phyloP scores from a whole-genome alignment of 1,284 basidiomycete genomes.

The Ceratobasidium papillatum region DNA sequence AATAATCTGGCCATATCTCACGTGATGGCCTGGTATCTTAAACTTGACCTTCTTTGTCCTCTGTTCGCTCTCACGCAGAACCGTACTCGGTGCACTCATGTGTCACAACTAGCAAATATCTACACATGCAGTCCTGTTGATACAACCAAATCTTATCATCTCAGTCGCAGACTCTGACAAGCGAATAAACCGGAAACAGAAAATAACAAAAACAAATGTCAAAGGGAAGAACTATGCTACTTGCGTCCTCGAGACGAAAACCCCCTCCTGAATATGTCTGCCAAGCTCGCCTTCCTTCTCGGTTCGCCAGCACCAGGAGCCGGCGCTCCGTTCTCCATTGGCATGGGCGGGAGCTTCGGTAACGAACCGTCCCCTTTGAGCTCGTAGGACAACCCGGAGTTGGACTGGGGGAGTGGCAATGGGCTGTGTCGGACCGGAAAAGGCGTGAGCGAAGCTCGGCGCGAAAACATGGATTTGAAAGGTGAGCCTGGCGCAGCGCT shows the following conservation, averaged over 20 bases:
- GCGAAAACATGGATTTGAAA: conserved; percentile 37
- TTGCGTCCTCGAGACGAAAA: conserved; percentile 26
- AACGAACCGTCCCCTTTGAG: conserved; percentile 27
- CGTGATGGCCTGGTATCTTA: neutral
- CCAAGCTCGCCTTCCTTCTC: conserved; percentile 29
- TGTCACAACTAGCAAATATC: conserved; percentile 16
- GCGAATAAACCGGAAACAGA: conserved; percentile 2
- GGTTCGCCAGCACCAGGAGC: conserved; percentile 8
- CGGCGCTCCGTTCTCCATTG: conserved; percentile 23
- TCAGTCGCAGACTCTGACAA: conserved; percentile 1
- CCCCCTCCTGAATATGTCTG: conserved; percentile 32
- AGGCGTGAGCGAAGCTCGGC: conserved; percentile 29
- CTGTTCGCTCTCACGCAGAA: neutral
- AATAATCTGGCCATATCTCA: neutral
- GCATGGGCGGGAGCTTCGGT: conserved; percentile 38
- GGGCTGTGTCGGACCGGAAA: conserved; percentile 30
- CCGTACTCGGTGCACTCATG: neutral
- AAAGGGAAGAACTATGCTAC: neutral
- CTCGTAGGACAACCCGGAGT: conserved; percentile 8
- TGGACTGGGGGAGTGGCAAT: conserved; percentile 24
- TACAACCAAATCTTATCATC: conserved; percentile 26
- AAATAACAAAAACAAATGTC: conserved; percentile 22
- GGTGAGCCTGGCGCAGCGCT: conserved; percentile 9
- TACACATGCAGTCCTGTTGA: conserved; percentile 2
- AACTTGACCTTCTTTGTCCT: neutral